Evolutionary conservation across 2,329 filamentous ascomycete genomes (phyloP).

Genomic region (Botrytis porri): DNA sequence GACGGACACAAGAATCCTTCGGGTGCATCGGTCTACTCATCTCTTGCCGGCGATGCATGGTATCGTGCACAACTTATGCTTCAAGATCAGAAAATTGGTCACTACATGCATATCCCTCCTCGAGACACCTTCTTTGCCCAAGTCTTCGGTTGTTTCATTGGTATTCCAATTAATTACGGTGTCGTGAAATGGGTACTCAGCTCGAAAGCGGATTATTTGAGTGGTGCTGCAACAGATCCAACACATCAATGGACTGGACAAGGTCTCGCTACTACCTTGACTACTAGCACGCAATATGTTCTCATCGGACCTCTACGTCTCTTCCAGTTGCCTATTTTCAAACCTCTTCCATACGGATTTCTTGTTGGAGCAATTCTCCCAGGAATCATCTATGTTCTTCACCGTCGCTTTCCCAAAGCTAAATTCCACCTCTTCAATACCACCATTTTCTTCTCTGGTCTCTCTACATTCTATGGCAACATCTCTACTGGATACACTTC

Average conservation of each 20-base stretch:
- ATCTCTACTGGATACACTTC: conserved; percentile 58
- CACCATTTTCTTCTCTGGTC: conserved; percentile 58
- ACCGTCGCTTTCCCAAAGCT: conserved; percentile 50
- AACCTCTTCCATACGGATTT: conserved; percentile 51
- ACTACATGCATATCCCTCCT: conserved; percentile 61
- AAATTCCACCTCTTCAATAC: conserved; percentile 57
- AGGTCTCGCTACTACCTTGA: conserved; percentile 49
- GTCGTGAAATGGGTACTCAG: conserved; percentile 59
- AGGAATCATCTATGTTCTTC: conserved; percentile 48
- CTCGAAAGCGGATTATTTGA: conserved; percentile 54
- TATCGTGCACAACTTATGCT: conserved; percentile 56
- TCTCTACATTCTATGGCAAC: conserved; percentile 58
- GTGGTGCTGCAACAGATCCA: conserved; percentile 50
- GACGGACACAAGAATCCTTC: conserved; percentile 53
- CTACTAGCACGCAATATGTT: conserved; percentile 58
- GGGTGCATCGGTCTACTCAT: conserved; percentile 55
- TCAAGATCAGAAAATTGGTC: conserved; percentile 62
- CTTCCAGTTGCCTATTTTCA: conserved; percentile 49
- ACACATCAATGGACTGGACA: conserved; percentile 62
- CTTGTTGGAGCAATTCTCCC: conserved; percentile 49
- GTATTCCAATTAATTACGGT: conserved; percentile 59
- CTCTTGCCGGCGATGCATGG: conserved; percentile 61
- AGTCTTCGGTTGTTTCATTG: conserved; percentile 56
- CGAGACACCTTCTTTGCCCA: conserved; percentile 59
- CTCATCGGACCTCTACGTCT: conserved; percentile 52